Evolutionary conservation across 192 early-diverging fungal species (phyloP).

Genomic region (Coemansia sp.): DNA sequence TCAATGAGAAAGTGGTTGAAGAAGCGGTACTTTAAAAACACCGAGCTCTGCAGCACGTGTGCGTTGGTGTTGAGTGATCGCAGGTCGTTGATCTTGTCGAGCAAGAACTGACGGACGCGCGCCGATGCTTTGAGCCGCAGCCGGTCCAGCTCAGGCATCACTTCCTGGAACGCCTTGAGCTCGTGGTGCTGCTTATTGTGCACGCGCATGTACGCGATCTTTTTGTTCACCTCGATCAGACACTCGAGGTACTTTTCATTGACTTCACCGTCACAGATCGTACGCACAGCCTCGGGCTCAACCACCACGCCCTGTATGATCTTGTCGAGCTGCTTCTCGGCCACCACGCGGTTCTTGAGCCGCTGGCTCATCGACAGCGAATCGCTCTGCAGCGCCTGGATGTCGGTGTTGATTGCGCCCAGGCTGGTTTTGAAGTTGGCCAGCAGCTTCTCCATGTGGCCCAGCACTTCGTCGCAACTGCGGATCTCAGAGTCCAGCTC

Average conservation of each 20-base stretch:
- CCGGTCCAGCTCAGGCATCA: slow-evolving; percentile 91
- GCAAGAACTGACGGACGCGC: slow-evolving; percentile 84
- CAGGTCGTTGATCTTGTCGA: slow-evolving; percentile 82
- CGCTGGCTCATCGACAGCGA: slow-evolving; percentile 77
- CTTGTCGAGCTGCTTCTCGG: slow-evolving; percentile 70
- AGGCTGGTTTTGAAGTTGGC: slow-evolving; percentile 84
- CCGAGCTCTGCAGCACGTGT: slow-evolving; percentile 86
- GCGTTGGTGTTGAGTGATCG: slow-evolving; percentile 90
- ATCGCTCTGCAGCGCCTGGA: slow-evolving; percentile 80
- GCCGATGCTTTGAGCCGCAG: slow-evolving; percentile 78
- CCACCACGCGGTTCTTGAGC: slow-evolving; percentile 80
- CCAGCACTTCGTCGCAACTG: slow-evolving; percentile 77
- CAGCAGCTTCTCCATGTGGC: slow-evolving; percentile 81
- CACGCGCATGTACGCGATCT: slow-evolving; percentile 77
- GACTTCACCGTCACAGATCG: slow-evolving; percentile 89
- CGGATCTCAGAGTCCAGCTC: slow-evolving; percentile 51
- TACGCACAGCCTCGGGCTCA: slow-evolving; percentile 68
- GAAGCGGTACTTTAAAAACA: slow-evolving; percentile 88
- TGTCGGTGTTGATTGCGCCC: slow-evolving; percentile 85
- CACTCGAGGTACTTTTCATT: slow-evolving; percentile 87
- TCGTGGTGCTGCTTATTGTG: slow-evolving; percentile 71
- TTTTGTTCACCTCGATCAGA: slow-evolving; percentile 82
- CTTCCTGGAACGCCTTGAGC: slow-evolving; percentile 78
- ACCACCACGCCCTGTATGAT: slow-evolving; percentile 88
- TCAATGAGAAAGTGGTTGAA: slow-evolving; percentile 90